Evolutionary conservation across 2,329 filamentous ascomycete genomes (phyloP), one percentile per base, ranked within the genome.

Genomic region (Pezicula rhizophila): DNA sequence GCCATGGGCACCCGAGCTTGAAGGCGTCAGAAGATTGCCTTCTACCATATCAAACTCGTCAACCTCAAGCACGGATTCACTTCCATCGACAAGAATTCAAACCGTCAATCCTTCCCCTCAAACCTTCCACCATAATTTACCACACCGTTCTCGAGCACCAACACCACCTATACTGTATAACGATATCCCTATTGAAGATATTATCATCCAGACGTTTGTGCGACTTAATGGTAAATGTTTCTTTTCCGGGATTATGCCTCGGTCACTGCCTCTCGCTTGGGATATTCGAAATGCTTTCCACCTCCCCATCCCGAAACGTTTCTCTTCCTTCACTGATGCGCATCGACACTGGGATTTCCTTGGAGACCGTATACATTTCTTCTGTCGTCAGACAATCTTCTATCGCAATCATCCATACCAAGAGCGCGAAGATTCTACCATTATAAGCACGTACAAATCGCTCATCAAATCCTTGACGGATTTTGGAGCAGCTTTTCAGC

Each of bases 331-430:
- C 39, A 40, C 46, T 4, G 47, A 50, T 8, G 61, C 61, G 4
- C 58, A 63, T 41, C 49, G 45, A 10, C 59, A 56, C 40, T 64
- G 61, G 61, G 61, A 64, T 41, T 59, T 60, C 47, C 54, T 64
- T 12, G 57, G 59, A 56, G 59, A 62, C 37, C 52, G 58, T 23
- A 50, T 54, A 7, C 44, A 63, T 10, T 56, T 60, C 48, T 63
- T 60, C 49, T 61, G 56, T 47, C 52, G 57, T 14, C 57, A 55
- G 3, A 57, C 57, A 8, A 45, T 54, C 2, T 64, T 58, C 47
- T 54, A 61, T 42, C 41, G 53, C 28, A 47, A 42, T 11, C 60
- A 54, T 25, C 47, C 53, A 18, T 53, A 55, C 10, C 26, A 42
- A 11, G 51, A 50, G 14, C 38, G 35, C 23, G 57, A 62, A 8